A percentile compares a stretch with the other conserved stretches of the same genome.
Evolutionary conservation across 257 asterid genomes (phyloP).

Genomic region (Solanum chiquidenum): DNA sequence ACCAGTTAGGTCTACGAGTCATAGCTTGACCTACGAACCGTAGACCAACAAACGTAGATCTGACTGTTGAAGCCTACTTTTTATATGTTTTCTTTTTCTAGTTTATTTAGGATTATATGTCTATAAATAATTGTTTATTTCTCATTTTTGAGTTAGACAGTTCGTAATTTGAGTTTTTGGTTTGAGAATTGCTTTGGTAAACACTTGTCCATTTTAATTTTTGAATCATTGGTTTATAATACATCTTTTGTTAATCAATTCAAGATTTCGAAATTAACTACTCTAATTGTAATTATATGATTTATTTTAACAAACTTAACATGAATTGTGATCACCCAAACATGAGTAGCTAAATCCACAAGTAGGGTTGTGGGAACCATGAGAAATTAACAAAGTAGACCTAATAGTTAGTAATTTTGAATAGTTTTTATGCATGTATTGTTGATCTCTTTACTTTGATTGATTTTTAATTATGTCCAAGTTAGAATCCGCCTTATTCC

Average conservation of each 20-base stretch:
- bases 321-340: not conserved
- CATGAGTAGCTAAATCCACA: not conserved
- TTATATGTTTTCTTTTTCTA: not conserved
- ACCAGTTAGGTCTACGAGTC: too few species aligned
- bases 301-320: not conserved
- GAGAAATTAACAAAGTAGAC: not conserved
- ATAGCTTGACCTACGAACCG: not conserved
- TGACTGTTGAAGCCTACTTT: not conserved
- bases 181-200: not conserved
- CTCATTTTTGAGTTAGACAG: not conserved
- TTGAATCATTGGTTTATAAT: too few species aligned
- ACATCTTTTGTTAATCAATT: too few species aligned
- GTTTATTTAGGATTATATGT: not conserved
- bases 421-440: not conserved
- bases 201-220: not conserved
- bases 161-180: not conserved
- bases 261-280: not conserved
- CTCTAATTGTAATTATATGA: not conserved
- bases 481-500: not conserved
- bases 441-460: not conserved
- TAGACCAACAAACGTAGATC: not conserved
- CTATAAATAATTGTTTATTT: not conserved
- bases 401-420: not conserved
- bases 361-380: not conserved
- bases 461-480: not conserved